These are phyloP conservation scores for Colletotrichum sp. DNA, from an alignment of 2,329 filamentous ascomycete genomes.

Conservation along the genomic window DNA sequence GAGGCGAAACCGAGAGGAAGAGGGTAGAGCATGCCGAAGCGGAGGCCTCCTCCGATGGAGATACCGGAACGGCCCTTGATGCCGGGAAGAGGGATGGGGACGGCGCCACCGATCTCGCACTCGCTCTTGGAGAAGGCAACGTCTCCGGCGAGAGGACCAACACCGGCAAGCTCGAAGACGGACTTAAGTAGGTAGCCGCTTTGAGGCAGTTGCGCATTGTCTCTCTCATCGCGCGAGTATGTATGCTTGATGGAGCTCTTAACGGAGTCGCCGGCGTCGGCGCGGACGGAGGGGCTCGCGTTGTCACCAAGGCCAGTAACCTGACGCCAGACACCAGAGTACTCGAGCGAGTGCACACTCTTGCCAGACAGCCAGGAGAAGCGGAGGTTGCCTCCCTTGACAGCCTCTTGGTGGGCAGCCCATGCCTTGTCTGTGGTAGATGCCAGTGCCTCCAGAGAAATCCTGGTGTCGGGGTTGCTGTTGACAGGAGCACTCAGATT, in stretches of 20 bases:
- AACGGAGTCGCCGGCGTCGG: slow-evolving; percentile 87
- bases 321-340: slow-evolving; percentile 86
- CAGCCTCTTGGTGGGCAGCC: slow-evolving; percentile 91
- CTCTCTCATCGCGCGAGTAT: slow-evolving; percentile 80
- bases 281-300: slow-evolving; percentile 82
- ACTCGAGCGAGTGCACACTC: slow-evolving; percentile 78
- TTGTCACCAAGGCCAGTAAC: slow-evolving; percentile 77
- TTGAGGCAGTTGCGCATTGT: slow-evolving; percentile 84
- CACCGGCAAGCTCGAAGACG: slow-evolving; percentile 83
- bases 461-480: slow-evolving; percentile 80
- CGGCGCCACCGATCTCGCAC: slow-evolving; percentile 77
- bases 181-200: slow-evolving; percentile 82
- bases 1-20: slow-evolving; percentile 68
- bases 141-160: slow-evolving; percentile 81
- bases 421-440: slow-evolving; percentile 89
- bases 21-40: slow-evolving; percentile 84
- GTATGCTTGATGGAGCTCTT: slow-evolving; percentile 87
- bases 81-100: slow-evolving; percentile 76
- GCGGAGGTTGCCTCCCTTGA: slow-evolving; percentile 79
- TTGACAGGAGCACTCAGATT: slow-evolving; percentile 79
- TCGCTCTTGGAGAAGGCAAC: slow-evolving; percentile 96
- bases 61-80: slow-evolving; percentile 75
- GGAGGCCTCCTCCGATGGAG: slow-evolving; percentile 81
- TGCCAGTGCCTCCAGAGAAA: slow-evolving; percentile 80
- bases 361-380: slow-evolving; percentile 68